Percentiles rank a stretch among this genome's conserved stretches.
phyloP scores from a whole-genome alignment of 2,329 filamentous ascomycete species.

The Ilyonectria mors-panacis region DNA sequence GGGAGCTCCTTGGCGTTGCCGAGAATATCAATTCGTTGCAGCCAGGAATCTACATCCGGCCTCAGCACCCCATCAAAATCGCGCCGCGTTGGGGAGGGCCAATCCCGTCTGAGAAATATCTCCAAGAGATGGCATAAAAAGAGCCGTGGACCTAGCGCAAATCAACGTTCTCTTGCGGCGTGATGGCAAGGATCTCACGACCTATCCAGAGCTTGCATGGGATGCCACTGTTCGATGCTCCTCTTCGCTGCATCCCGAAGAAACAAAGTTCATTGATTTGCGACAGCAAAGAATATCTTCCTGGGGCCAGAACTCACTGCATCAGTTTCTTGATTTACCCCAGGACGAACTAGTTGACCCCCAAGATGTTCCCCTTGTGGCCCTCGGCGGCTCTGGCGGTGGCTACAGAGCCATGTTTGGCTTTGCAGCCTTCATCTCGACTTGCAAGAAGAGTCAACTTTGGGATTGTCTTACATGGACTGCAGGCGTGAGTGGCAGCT shows the following conservation, averaged over 20 bases:
- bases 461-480: constrained; percentile 46
- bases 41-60: background rate
- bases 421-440: constrained; percentile 37
- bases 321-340: constrained; percentile 28
- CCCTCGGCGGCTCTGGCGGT: constrained; percentile 41
- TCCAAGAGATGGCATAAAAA: constrained; percentile 35
- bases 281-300: constrained; percentile 36
- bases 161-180: constrained; percentile 31
- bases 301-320: constrained; percentile 25
- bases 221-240: constrained; percentile 38
- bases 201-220: constrained; percentile 41
- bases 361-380: constrained; percentile 40
- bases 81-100: background rate
- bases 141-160: constrained; percentile 34
- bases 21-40: background rate
- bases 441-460: constrained; percentile 24
- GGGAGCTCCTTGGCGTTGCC: constrained; percentile 1
- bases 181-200: constrained; percentile 30
- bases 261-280: constrained; percentile 32
- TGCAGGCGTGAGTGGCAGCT: constrained; percentile 44
- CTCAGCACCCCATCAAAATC: background rate
- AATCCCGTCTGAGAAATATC: background rate
- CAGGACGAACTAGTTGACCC: constrained; percentile 30
- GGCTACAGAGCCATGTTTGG: constrained; percentile 46
- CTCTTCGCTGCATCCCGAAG: constrained; percentile 28